Percentiles rank a stretch among this genome's conserved stretches.
Evolutionary conservation across 306 rosid species (phyloP).

Genomic region (Ochetophila trinervis): DNA sequence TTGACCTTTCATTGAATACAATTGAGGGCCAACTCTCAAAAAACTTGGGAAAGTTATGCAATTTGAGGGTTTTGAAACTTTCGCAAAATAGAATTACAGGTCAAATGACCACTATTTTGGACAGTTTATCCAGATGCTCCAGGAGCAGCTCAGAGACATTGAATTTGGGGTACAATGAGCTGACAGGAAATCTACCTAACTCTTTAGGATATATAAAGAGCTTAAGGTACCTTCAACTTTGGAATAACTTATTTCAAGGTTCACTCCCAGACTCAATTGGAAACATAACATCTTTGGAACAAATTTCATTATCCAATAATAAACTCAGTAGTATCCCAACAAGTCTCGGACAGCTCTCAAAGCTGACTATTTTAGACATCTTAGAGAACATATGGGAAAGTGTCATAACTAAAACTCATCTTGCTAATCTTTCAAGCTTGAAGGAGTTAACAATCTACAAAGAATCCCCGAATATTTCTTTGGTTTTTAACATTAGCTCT

Average conservation of each 20-base stretch:
- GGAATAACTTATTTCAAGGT: constrained; percentile 19
- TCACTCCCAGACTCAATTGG: constrained; percentile 31
- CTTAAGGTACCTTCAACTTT: constrained; percentile 9
- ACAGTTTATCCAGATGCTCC: constrained; percentile 11
- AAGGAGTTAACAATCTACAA: not conserved
- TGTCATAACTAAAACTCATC: constrained; percentile 1
- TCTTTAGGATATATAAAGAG: constrained; percentile 22
- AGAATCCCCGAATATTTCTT: not conserved
- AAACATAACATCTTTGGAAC: constrained; percentile 23
- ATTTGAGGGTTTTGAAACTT: constrained; percentile 9
- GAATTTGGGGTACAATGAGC: not conserved
- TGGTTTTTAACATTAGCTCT: not conserved
- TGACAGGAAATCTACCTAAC: constrained; percentile 22
- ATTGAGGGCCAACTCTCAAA: constrained; percentile 7
- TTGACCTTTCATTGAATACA: constrained; percentile 8
- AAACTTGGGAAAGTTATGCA: constrained; percentile 10
- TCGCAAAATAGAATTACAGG: constrained; percentile 10
- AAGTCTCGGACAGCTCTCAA: not conserved
- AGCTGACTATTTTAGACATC: not conserved
- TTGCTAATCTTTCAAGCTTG: not conserved
- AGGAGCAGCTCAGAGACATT: constrained; percentile 1
- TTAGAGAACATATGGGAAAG: not conserved
- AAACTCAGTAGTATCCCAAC: not conserved
- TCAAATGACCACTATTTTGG: constrained; percentile 11
- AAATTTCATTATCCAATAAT: constrained; percentile 18